Percentiles rank a stretch among this genome's conserved stretches.
Conservation (phyloP, 192 early-diverging fungal genomes). For the Diversispora eburnea region DNA sequence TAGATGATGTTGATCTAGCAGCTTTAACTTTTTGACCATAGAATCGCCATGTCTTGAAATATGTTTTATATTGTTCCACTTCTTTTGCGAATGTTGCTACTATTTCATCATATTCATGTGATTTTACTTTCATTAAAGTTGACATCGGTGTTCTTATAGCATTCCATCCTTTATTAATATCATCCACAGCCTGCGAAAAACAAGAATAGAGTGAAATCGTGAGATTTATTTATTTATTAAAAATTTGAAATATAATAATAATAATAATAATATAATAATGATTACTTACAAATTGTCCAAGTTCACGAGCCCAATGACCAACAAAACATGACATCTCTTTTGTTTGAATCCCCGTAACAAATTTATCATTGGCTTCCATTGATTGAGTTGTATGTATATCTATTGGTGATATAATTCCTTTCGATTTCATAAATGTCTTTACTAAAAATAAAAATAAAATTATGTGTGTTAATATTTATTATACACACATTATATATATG, state of each 20-base stretch:
- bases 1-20: not conserved
- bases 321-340: conserved; percentile 4
- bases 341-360: not conserved
- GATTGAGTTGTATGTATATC: not conserved
- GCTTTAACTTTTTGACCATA: conserved; percentile 14
- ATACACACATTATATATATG: not conserved
- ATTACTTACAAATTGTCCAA: conserved; percentile 21
- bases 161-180: not conserved
- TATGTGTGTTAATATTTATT: not conserved
- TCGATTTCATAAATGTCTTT: conserved; percentile 9
- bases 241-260: not conserved
- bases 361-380: not conserved
- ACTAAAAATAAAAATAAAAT: not conserved
- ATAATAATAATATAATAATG: not conserved
- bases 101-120: conserved; percentile 16
- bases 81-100: conserved; percentile 3
- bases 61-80: conserved; percentile 28
- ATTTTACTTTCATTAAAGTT: not conserved
- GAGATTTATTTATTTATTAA: no score
- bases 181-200: conserved; percentile 11
- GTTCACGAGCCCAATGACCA: conserved; percentile 23
- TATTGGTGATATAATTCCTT: conserved; percentile 3
- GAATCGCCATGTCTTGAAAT: conserved; percentile 18
- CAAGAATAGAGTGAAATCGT: not conserved
- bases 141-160: not conserved